Evolutionary conservation across 441 rosid species (phyloP).

Genomic region (Caryocar brasiliense): DNA sequence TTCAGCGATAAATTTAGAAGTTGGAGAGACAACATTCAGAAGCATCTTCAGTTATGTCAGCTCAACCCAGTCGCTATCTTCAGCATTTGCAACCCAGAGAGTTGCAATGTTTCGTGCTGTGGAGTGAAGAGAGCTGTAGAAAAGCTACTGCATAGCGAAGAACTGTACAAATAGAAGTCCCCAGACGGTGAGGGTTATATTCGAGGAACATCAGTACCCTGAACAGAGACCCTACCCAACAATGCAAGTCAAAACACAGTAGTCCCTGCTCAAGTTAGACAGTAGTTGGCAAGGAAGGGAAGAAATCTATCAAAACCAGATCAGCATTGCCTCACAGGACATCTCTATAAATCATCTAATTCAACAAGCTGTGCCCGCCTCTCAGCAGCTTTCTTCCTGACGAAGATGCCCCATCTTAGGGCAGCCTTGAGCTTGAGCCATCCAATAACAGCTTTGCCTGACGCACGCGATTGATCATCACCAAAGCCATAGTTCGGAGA

Average conservation of each 20-base stretch:
- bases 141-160: conserved; percentile 13
- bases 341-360: conserved; percentile 37
- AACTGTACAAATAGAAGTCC: conserved; percentile 13
- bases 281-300: background rate
- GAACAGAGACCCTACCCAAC: background rate
- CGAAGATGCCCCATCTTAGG: conserved; percentile 84
- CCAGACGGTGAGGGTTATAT: conserved; percentile 2
- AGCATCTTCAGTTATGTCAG: background rate
- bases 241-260: background rate
- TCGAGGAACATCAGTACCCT: conserved; percentile 1
- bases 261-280: background rate
- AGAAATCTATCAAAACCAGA: conserved; percentile 7
- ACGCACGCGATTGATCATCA: conserved; percentile 50
- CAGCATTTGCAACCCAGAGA: background rate
- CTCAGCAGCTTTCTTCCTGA: conserved; percentile 83
- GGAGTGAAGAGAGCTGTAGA: background rate
- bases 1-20: too few species aligned
- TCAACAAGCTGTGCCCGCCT: conserved; percentile 76
- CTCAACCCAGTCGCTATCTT: background rate
- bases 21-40: background rate
- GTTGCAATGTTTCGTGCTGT: background rate
- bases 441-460: conserved; percentile 83
- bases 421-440: conserved; percentile 98
- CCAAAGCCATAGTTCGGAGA: conserved; percentile 32
- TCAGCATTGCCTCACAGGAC: conserved; percentile 3